Conservation (phyloP, 441 rosid species). For the Arabidopsis hybrid region DNA sequence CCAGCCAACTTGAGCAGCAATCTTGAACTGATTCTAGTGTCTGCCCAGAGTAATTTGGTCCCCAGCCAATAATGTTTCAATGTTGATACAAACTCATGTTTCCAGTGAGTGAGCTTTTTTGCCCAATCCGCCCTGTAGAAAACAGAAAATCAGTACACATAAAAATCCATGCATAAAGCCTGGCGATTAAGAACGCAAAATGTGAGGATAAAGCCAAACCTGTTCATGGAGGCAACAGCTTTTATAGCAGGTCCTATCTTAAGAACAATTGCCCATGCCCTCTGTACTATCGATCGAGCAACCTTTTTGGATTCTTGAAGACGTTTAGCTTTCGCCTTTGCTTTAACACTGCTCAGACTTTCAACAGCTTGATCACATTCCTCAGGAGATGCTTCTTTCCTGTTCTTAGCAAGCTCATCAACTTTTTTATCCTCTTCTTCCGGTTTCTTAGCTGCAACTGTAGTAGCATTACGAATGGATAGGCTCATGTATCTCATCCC, state of each 20-base stretch:
- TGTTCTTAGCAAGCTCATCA: conserved; percentile 43
- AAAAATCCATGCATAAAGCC: neutral
- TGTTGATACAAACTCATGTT: conserved; percentile 58
- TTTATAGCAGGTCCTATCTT: conserved; percentile 67
- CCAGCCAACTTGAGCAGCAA: conserved; percentile 81
- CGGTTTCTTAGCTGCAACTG: conserved; percentile 63
- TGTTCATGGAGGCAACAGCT: conserved; percentile 74
- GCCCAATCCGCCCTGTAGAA: conserved; percentile 68
- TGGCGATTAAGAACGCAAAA: conserved; percentile 9
- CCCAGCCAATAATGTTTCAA: conserved; percentile 76
- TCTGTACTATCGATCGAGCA: conserved; percentile 50
- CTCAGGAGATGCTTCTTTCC: conserved; percentile 69
- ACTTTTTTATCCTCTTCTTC: conserved; percentile 55
- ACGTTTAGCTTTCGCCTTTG: conserved; percentile 65
- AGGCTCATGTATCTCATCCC: conserved; percentile 48
- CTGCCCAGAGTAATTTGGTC: conserved; percentile 63
- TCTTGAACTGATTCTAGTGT: conserved; percentile 69
- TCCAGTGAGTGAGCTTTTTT: conserved; percentile 62
- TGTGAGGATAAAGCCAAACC: conserved; percentile 49
- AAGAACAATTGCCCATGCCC: conserved; percentile 51
- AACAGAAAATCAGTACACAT: conserved; percentile 34
- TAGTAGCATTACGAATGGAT: conserved; percentile 60
- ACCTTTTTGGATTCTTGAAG: conserved; percentile 54
- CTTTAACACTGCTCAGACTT: conserved; percentile 61
- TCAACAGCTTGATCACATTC: conserved; percentile 76